A percentile compares a stretch with the other conserved stretches of the same genome.
phyloP scores from a whole-genome alignment of 164 flowering plant species.

The Warburgia ugandensis region DNA sequence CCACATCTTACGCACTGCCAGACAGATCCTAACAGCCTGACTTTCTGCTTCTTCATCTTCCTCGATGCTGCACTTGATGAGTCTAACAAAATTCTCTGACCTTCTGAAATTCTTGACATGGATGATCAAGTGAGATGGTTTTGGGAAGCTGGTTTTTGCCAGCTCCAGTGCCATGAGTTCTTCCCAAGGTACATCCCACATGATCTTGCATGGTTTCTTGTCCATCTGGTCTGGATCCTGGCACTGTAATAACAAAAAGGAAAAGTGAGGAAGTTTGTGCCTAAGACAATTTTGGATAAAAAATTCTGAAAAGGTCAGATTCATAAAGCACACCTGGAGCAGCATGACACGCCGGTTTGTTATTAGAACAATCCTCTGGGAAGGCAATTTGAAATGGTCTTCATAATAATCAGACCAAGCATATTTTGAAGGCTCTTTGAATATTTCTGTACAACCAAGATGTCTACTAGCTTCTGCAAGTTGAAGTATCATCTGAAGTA shows the following conservation, averaged over 20 bases:
- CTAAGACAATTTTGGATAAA: background rate
- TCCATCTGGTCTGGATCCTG: slow-evolving; percentile 66
- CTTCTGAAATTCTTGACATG: slow-evolving; percentile 75
- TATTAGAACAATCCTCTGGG: slow-evolving; percentile 64
- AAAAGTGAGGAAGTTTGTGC: background rate
- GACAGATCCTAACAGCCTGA: slow-evolving; percentile 76
- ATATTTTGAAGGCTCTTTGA: slow-evolving; percentile 95
- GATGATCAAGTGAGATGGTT: slow-evolving; percentile 82
- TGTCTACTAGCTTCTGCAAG: slow-evolving; percentile 89
- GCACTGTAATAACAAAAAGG: slow-evolving; percentile 35
- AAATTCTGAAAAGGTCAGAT: too few species aligned
- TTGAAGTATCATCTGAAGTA: slow-evolving; percentile 70
- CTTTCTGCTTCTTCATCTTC: slow-evolving; percentile 49
- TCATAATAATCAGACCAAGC: slow-evolving; percentile 92
- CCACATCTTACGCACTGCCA: slow-evolving; percentile 67
- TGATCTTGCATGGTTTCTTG: slow-evolving; percentile 79
- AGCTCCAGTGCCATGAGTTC: slow-evolving; percentile 82
- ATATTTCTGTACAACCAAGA: slow-evolving; percentile 91
- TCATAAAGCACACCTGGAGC: slow-evolving; percentile 55
- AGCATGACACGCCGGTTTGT: slow-evolving; percentile 84
- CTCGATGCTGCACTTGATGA: slow-evolving; percentile 68
- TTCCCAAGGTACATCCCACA: slow-evolving; percentile 99
- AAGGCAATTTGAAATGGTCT: slow-evolving; percentile 66
- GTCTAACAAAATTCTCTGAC: slow-evolving; percentile 63
- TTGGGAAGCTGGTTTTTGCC: slow-evolving; percentile 68